phyloP scores from a whole-genome alignment of 345 rosid genomes.

The Bruguiera sexangula region DNA sequence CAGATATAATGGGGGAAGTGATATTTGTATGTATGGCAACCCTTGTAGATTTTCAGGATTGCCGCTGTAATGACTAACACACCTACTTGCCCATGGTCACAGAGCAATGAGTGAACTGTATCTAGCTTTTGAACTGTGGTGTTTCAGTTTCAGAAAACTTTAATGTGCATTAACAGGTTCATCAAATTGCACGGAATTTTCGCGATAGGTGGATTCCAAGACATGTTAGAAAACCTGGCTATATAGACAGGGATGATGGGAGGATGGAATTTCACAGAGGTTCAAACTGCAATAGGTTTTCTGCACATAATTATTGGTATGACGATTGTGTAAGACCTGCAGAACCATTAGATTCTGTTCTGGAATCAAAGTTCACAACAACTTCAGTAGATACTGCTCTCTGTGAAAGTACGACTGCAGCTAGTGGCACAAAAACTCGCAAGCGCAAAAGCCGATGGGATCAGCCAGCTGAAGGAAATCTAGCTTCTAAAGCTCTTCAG shows the following conservation, averaged over 20 bases:
- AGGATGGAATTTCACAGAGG: conserved; percentile 45
- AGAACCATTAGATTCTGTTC: conserved; percentile 40
- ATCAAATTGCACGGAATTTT: conserved; percentile 86
- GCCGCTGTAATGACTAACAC: background rate
- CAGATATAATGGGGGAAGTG: background rate
- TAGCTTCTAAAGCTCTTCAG: conserved; percentile 23
- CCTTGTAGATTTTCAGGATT: background rate
- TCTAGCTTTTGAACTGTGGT: background rate
- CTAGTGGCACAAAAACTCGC: conserved; percentile 42
- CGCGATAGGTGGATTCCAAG: conserved; percentile 89
- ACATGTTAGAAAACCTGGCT: conserved; percentile 49
- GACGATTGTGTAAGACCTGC: conserved; percentile 50
- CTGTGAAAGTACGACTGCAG: conserved; percentile 39
- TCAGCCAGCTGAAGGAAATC: conserved; percentile 53
- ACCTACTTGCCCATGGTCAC: too few relatives aligned
- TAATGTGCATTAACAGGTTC: conserved; percentile 55
- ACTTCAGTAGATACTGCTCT: conserved; percentile 39
- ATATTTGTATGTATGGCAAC: background rate
- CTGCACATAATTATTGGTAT: conserved; percentile 44
- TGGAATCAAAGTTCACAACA: conserved; percentile 31
- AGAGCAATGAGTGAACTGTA: background rate
- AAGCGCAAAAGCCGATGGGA: conserved; percentile 99
- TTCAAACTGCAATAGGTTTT: conserved; percentile 40
- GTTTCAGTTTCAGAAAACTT: conserved; percentile 7
- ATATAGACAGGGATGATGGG: conserved; percentile 58